Evolutionary conservation across 2,329 filamentous ascomycete genomes (phyloP).

Genomic region (Fusarium nelsonii): DNA sequence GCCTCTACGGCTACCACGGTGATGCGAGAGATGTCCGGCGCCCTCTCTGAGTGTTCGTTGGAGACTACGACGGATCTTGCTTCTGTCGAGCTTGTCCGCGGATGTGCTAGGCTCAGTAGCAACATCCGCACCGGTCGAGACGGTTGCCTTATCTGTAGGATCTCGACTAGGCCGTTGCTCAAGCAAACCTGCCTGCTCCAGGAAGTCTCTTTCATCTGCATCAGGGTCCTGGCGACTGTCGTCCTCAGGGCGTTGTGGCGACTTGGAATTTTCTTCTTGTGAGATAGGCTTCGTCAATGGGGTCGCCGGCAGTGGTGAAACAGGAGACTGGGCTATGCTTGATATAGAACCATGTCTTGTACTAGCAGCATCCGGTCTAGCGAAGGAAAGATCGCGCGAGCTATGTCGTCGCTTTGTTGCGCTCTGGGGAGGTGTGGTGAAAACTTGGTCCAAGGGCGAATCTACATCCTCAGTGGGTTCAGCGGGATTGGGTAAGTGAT

Average conservation of each 20-base stretch:
- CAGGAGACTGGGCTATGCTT: slow-evolving; percentile 49
- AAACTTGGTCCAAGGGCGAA: slow-evolving; percentile 48
- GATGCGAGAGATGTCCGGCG: slow-evolving; percentile 73
- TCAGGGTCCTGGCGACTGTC: slow-evolving; percentile 64
- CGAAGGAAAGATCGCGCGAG: slow-evolving; percentile 44
- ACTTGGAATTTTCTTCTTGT: slow-evolving; percentile 39
- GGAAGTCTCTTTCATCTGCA: slow-evolving; percentile 74
- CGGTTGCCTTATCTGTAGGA: slow-evolving; percentile 53
- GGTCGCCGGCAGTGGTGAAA: slow-evolving; percentile 43
- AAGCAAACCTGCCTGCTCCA: slow-evolving; percentile 76
- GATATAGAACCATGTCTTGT: slow-evolving; percentile 51
- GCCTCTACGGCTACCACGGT: slow-evolving; percentile 80
- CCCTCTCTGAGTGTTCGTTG: slow-evolving; percentile 91
- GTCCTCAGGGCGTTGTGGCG: slow-evolving; percentile 36
- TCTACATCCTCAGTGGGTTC: slow-evolving; percentile 40
- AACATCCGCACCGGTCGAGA: slow-evolving; percentile 51
- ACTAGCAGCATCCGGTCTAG: slow-evolving; percentile 41
- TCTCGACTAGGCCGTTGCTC: slow-evolving; percentile 54
- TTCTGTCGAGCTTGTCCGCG: slow-evolving; percentile 65
- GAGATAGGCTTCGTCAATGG: slow-evolving; percentile 35
- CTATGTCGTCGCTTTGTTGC: slow-evolving; percentile 46
- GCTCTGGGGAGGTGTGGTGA: slow-evolving; percentile 51
- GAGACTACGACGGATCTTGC: slow-evolving; percentile 84
- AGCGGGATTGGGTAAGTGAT: slow-evolving; percentile 35
- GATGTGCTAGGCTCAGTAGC: slow-evolving; percentile 52